These are phyloP conservation scores for Leccinum griseonigrum DNA, from an alignment of 1,284 basidiomycete species.

Conservation along the genomic window DNA sequence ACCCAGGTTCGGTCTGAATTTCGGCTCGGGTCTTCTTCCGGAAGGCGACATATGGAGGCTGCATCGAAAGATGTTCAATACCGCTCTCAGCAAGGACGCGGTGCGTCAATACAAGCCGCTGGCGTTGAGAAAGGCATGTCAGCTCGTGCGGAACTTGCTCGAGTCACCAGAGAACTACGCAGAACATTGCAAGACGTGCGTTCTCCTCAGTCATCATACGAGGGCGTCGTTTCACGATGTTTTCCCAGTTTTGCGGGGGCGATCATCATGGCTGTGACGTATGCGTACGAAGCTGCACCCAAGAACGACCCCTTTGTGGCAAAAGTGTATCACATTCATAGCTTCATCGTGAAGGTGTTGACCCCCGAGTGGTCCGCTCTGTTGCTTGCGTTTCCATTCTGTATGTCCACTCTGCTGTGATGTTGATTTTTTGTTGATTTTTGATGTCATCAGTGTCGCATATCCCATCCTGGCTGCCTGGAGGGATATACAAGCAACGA, in stretches of 20 bases:
- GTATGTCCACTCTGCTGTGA: conserved; percentile 20
- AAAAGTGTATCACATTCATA: conserved; percentile 12
- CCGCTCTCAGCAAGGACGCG: conserved; percentile 16
- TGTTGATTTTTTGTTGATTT: conserved; percentile 18
- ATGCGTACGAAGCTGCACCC: conserved; percentile 26
- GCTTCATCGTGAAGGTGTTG: conserved; percentile 15
- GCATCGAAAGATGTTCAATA: conserved; percentile 27
- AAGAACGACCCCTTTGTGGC: conserved; percentile 26
- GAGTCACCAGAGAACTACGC: conserved; percentile 15
- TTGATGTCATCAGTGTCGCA: conserved; percentile 17
- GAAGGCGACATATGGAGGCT: conserved; percentile 27
- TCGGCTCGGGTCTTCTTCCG: conserved; percentile 26
- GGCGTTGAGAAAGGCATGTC: conserved; percentile 18
- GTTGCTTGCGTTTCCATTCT: conserved; percentile 22
- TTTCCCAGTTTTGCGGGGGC: conserved; percentile 22
- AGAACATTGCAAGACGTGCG: conserved; percentile 23
- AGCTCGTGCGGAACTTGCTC: conserved; percentile 27
- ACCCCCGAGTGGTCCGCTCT: conserved; percentile 26
- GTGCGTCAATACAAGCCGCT: conserved; percentile 14
- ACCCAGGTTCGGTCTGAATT: conserved; percentile 32
- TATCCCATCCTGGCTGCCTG: conserved; percentile 40
- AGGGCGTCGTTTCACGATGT: not conserved
- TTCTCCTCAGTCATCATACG: not conserved
- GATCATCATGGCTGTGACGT: conserved; percentile 24
- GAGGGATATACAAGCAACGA: conserved; percentile 28